Base-by-base conservation (phyloP, 306 rosid genomes). In the Dryas alaskensis region DNA sequence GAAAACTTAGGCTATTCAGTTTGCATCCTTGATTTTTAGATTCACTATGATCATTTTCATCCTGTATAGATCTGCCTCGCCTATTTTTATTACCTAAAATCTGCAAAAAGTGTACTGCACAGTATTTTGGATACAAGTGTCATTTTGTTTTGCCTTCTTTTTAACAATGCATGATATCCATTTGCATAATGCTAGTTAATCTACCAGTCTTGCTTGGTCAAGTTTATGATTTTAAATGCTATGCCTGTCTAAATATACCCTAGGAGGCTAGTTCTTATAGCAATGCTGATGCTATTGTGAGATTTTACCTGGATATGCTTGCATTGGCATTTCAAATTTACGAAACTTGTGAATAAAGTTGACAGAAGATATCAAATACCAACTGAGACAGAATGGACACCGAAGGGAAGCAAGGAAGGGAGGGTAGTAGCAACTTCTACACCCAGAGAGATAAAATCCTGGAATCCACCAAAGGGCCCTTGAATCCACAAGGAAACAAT, bases 161-260 rank as follows among this genome's bases (percentile, higher is more conserved):
- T 45, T 3, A 8, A 45, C 48, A 45, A 45, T 57, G 51, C 4
- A 25, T 22, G 17, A 22, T 66, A 66, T 47, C 19, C 54, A 45
- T 65, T 65, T 65, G 39, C 27, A 10, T 45, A 65, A 27, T 44
- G 69, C 31, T 44, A 50, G n/a, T n/a, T 8, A 64, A 64, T 64
- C 37, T 31, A 31, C 37, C 37, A 31, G 37, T 31, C 37, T 31
- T 31, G 37, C 37, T 31, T 31, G 37, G 37, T 31, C 37, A 31
- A 31, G 37, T 31, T 2, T 40, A 14, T 63, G 27, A 42, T 40
- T 7, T 19, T 10, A n/a, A 64, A 31, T 44, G 16, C 25, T 19
- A 22, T 69, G 42, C 39, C 52, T 70, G 61, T 54, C 25, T 10
- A 8, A 44, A 22, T 13, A 17, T 8, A 14, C 27, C 4, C 7